Percentiles rank a stretch among this genome's conserved stretches.
phyloP scores from a whole-genome alignment of 805 yeast genomes.

The Monosporozyma siamensis region DNA sequence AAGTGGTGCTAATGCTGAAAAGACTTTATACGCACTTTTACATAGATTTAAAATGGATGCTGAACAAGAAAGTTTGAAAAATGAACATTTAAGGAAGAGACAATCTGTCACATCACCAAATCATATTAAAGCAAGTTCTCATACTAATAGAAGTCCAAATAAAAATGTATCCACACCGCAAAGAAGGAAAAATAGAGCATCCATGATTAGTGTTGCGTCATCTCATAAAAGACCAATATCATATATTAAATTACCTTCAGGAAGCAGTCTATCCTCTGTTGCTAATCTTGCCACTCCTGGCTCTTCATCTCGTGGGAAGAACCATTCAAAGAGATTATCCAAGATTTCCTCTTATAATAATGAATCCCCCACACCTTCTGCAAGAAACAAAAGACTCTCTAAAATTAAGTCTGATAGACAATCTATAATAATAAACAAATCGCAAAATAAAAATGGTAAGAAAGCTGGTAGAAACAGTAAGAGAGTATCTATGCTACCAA shows the following conservation, averaged over 20 bases:
- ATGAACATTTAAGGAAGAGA: slow-evolving; percentile 36
- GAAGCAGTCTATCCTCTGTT: slow-evolving; percentile 17
- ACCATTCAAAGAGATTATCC: slow-evolving; percentile 14
- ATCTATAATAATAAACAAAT: slow-evolving; percentile 6
- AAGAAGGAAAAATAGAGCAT: slow-evolving; percentile 33
- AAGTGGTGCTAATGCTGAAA: slow-evolving; percentile 59
- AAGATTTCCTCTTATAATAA: slow-evolving; percentile 18
- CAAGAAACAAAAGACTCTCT: slow-evolving; percentile 19
- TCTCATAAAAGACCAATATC: slow-evolving; percentile 43
- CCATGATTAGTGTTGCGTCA: slow-evolving; percentile 38
- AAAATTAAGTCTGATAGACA: slow-evolving; percentile 13
- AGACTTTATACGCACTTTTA: slow-evolving; percentile 68
- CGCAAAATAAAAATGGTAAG: slow-evolving; percentile 9
- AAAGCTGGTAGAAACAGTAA: slow-evolving; percentile 11
- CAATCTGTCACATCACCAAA: slow-evolving; percentile 18
- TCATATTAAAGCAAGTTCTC: slow-evolving; percentile 3
- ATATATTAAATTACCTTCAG: slow-evolving; percentile 30
- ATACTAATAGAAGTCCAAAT: slow-evolving; percentile 5
- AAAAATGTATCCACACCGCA: slow-evolving; percentile 21
- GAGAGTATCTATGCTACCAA: slow-evolving; percentile 33
- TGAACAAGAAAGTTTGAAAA: slow-evolving; percentile 23
- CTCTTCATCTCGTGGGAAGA: slow-evolving; percentile 13
- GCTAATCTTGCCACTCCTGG: slow-evolving; percentile 14
- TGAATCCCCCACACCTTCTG: slow-evolving; percentile 27
- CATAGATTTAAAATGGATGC: slow-evolving; percentile 61